A percentile compares a stretch with the other conserved stretches of the same genome.
Conservation (phyloP, 192 early-diverging fungal species). For the Coemansia sp. region DNA sequence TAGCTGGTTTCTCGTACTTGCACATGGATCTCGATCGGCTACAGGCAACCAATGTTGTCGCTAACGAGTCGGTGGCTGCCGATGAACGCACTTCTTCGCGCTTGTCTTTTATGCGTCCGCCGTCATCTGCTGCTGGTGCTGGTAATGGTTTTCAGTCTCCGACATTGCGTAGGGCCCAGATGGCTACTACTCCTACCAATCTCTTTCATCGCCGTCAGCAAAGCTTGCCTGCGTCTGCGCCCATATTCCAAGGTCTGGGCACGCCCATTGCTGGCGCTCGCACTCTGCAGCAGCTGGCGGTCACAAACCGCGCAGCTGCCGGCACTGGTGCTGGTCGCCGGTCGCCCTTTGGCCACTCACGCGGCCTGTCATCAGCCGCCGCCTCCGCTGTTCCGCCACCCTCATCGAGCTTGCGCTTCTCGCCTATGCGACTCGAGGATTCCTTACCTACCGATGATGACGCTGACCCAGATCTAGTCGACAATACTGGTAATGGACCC, state of each 20-base stretch:
- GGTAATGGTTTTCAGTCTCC: slow-evolving; percentile 18
- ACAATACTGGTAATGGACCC: slow-evolving; percentile 7
- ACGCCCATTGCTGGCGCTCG: slow-evolving; percentile 8
- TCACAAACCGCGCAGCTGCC: slow-evolving; percentile 27
- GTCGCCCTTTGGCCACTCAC: slow-evolving; percentile 14
- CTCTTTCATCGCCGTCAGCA: slow-evolving; percentile 41
- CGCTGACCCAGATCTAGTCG: slow-evolving; percentile 26
- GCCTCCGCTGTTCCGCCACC: background rate
- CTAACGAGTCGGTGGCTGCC: background rate
- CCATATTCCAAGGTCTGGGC: background rate
- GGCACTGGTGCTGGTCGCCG: background rate
- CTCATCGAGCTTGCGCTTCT: background rate
- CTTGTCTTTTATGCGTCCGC: slow-evolving; percentile 23
- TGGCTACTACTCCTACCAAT: background rate
- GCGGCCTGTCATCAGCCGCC: slow-evolving; percentile 23
- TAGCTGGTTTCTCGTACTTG: slow-evolving; percentile 60
- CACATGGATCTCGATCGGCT: slow-evolving; percentile 62
- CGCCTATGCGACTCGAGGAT: background rate
- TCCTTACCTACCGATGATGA: background rate
- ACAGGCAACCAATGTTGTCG: slow-evolving; percentile 5
- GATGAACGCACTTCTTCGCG: slow-evolving; percentile 7
- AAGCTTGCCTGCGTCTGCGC: slow-evolving; percentile 32
- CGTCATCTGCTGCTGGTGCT: slow-evolving; percentile 2
- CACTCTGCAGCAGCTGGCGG: slow-evolving; percentile 37
- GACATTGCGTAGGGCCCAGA: slow-evolving; percentile 14